Evolutionary conservation across 768 basidiomycete genomes (phyloP).

Genomic region (Suillus sp.): DNA sequence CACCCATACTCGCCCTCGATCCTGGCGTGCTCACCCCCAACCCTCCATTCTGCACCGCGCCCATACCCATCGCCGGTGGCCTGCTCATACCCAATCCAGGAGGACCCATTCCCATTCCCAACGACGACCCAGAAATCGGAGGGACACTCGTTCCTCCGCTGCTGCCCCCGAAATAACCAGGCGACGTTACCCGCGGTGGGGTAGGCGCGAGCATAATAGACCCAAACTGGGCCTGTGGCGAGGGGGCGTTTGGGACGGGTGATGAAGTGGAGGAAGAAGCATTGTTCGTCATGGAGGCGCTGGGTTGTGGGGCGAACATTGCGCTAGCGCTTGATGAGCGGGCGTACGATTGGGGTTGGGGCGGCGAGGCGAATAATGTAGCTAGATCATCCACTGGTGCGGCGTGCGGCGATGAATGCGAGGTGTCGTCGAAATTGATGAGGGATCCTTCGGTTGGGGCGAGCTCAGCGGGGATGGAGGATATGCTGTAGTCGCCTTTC

Average conservation of each 20-base stretch:
- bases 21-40: background rate
- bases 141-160: conserved; percentile 16
- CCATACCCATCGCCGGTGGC: conserved; percentile 10
- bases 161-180: conserved; percentile 23
- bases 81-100: conserved; percentile 13
- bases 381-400: conserved; percentile 58
- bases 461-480: conserved; percentile 60
- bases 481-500: conserved; percentile 80
- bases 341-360: conserved; percentile 6
- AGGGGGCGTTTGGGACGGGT: conserved; percentile 16
- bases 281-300: conserved; percentile 28
- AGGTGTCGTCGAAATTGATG: conserved; percentile 75
- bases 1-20: conserved; percentile 10
- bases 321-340: conserved; percentile 6
- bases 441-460: conserved; percentile 47
- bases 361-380: conserved; percentile 49
- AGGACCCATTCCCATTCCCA: conserved; percentile 20
- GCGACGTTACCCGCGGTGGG: conserved; percentile 23
- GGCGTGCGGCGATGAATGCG: conserved; percentile 20
- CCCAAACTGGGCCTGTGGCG: conserved; percentile 34
- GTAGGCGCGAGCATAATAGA: conserved; percentile 48
- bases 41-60: background rate
- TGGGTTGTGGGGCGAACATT: conserved; percentile 17
- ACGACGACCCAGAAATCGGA: conserved; percentile 13
- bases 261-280: conserved; percentile 31